Evolutionary conservation across 495 filamentous ascomycete species (phyloP).

Genomic region (Aspergillus diversus): DNA sequence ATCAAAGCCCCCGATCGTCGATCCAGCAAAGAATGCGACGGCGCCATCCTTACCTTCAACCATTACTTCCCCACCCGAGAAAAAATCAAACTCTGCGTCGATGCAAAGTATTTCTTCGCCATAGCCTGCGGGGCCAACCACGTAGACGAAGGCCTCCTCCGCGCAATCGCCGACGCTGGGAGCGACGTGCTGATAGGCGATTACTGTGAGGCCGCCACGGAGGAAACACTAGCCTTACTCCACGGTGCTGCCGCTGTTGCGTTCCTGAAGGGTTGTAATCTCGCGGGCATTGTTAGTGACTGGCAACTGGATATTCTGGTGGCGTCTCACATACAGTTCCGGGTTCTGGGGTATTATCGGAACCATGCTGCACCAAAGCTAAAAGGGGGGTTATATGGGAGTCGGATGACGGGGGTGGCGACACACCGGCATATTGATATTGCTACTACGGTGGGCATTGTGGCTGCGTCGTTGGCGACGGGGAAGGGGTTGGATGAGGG

Average conservation of each 20-base stretch:
- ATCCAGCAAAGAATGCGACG: slow-evolving; percentile 17
- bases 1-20: slow-evolving; percentile 28
- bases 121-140: slow-evolving; percentile 17
- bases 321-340: slow-evolving; percentile 28
- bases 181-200: slow-evolving; percentile 31
- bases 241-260: slow-evolving; percentile 28
- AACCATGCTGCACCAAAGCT: slow-evolving; percentile 18
- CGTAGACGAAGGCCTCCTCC: slow-evolving; percentile 22
- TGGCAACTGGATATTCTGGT: too few relatives aligned
- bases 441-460: slow-evolving; percentile 12
- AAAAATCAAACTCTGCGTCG: slow-evolving; percentile 27
- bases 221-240: slow-evolving; percentile 12
- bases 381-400: slow-evolving; percentile 24
- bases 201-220: slow-evolving; percentile 29
- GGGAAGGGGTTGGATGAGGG: slow-evolving; percentile 17
- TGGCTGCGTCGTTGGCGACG: slow-evolving; percentile 21
- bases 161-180: slow-evolving; percentile 25
- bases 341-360: slow-evolving; percentile 27
- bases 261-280: slow-evolving; percentile 25
- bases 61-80: slow-evolving; percentile 23
- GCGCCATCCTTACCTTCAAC: slow-evolving; percentile 12
- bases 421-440: slow-evolving; percentile 28
- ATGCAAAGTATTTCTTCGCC: slow-evolving; percentile 27
- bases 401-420: slow-evolving; percentile 23
- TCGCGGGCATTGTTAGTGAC: too few relatives aligned